Percentiles rank a stretch among this genome's conserved stretches.
These are phyloP conservation scores for Cordia subcordata DNA, from an alignment of 257 asterid species.

Conservation along the genomic window DNA sequence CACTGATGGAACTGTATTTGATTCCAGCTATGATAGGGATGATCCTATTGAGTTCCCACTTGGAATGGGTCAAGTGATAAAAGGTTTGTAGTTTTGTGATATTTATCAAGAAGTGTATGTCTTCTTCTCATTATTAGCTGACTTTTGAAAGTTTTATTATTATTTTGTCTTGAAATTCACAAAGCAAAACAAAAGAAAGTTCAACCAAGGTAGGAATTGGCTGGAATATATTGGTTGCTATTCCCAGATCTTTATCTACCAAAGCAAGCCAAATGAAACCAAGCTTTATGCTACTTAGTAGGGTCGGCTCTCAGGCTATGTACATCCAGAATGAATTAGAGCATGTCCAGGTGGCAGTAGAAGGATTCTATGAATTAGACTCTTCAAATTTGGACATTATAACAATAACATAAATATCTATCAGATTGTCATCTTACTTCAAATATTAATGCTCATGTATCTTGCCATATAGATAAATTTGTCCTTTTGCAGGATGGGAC, in stretches of 20 bases:
- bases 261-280: no score
- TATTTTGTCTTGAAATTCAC: background rate
- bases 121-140: no score
- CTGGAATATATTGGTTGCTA: background rate
- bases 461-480: background rate
- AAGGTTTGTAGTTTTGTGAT: constrained; percentile 43
- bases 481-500: constrained; percentile 90
- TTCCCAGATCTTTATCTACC: no score
- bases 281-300: no score
- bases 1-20: constrained; percentile 97
- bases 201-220: background rate
- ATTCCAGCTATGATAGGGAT: constrained; percentile 92
- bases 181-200: background rate
- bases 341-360: no score
- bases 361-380: background rate
- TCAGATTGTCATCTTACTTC: no score
- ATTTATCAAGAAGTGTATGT: background rate
- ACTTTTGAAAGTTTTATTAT: no score
- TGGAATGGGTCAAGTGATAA: constrained; percentile 91
- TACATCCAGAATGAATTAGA: no score
- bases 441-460: no score
- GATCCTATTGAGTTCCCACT: constrained; percentile 94
- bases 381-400: background rate
- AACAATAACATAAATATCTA: no score
- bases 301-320: no score